Conservation (phyloP, 2,329 filamentous ascomycete species). For the Sporothrix schenckii region DNA sequence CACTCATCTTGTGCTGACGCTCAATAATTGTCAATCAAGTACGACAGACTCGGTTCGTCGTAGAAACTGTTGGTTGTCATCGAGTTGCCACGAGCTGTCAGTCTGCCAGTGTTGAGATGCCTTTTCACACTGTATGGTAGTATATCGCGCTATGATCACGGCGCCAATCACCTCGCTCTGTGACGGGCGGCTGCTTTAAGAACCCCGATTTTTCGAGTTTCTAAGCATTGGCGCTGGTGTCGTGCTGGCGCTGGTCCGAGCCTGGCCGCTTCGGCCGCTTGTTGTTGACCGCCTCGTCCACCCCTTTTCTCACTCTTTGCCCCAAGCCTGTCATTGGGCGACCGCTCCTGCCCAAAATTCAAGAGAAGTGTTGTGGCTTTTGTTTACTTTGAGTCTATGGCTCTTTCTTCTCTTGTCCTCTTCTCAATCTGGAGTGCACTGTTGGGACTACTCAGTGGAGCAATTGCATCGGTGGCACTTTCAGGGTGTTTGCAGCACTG, state of each 20-base stretch:
- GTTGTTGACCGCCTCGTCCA: neutral
- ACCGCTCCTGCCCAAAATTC: neutral
- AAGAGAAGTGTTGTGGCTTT: neutral
- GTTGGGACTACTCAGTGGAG: neutral
- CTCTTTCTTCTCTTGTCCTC: neutral
- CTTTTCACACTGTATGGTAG: constrained; percentile 15
- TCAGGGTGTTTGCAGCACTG: neutral
- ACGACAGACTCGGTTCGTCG: neutral
- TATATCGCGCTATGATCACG: constrained; percentile 1
- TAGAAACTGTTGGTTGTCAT: neutral
- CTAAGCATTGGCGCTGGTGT: constrained; percentile 5
- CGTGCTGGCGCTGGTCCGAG: constrained; percentile 12
- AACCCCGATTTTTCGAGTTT: constrained; percentile 3
- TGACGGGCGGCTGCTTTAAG: constrained; percentile 1
- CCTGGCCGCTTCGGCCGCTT: constrained; percentile 5
- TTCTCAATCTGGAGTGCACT: no score
- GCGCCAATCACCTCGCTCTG: neutral
- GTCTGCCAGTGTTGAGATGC: neutral
- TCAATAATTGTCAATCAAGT: no score
- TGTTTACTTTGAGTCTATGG: neutral
- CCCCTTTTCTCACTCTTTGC: neutral
- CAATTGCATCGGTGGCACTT: neutral
- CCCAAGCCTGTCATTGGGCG: neutral
- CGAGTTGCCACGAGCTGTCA: neutral
- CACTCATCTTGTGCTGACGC: neutral